phyloP scores from a whole-genome alignment of 2,329 filamentous ascomycete species.

The Sarocladium kiliense region DNA sequence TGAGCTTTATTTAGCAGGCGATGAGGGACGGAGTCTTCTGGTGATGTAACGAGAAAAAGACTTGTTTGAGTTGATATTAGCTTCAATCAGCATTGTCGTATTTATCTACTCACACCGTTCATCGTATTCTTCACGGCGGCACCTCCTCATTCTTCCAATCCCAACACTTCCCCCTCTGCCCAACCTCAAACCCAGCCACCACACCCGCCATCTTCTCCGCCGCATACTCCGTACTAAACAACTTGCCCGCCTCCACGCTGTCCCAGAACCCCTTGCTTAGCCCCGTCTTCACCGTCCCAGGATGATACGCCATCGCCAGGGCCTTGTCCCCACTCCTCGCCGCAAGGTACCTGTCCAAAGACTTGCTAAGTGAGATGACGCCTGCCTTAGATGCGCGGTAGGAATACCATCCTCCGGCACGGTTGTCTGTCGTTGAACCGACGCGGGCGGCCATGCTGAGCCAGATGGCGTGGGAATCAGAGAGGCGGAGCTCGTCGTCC shows the following conservation, averaged over 20 bases:
- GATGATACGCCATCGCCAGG: slow-evolving; percentile 67
- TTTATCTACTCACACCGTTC: background rate
- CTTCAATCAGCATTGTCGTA: too few relatives aligned
- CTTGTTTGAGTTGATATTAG: too few relatives aligned
- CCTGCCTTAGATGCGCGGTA: slow-evolving; percentile 74
- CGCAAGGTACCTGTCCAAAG: slow-evolving; percentile 62
- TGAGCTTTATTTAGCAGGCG: background rate
- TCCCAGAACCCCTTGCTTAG: slow-evolving; percentile 70
- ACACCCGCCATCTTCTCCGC: slow-evolving; percentile 61
- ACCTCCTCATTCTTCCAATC: slow-evolving; percentile 66
- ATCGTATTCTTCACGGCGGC: slow-evolving; percentile 37
- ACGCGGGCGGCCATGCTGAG: slow-evolving; percentile 76
- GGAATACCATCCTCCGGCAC: slow-evolving; percentile 73
- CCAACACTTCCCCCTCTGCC: slow-evolving; percentile 59
- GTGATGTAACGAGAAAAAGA: background rate
- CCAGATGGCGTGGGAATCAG: slow-evolving; percentile 53
- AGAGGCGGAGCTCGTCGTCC: slow-evolving; percentile 27
- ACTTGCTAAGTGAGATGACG: slow-evolving; percentile 66
- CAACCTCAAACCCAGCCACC: slow-evolving; percentile 40
- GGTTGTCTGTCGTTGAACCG: slow-evolving; percentile 68
- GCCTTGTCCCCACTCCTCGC: slow-evolving; percentile 55
- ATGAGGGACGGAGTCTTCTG: background rate
- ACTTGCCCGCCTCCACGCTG: slow-evolving; percentile 51
- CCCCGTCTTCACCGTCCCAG: slow-evolving; percentile 74
- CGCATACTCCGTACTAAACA: slow-evolving; percentile 63